Evolutionary conservation across 2,329 filamentous ascomycete species (phyloP), one percentile per base, ranked within the genome.

Genomic region (Cucurbitaria berberidis): DNA sequence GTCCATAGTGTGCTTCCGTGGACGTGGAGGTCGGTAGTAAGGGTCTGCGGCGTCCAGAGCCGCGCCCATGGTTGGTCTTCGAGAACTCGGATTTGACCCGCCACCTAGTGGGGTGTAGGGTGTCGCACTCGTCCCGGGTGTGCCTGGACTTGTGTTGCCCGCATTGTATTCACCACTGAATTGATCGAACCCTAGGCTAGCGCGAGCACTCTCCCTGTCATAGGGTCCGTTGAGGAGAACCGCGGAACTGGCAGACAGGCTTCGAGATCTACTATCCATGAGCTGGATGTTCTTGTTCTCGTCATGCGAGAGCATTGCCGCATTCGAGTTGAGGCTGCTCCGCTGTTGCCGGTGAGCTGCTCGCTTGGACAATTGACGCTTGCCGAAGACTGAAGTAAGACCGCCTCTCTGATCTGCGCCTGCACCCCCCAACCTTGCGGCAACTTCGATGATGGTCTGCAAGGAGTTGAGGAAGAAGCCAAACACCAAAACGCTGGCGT

Each of bases 401-500:
- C 92, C 93, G 68, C 95, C 93, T 71, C 91, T 82, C 45, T 77
- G 71, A 62, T 93, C 89, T 19, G 88, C 89, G 43, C 92, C 95
- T 27, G 90, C 93, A 32, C 93, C 93, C 22, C 89, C 84, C 67
- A 95, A 81, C 47, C 93, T 85, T 22, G 93, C 92, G 44, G 88
- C 80, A 8, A 99, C 91, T 74, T 99, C 95, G 35, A 97, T 84
- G 36, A 96, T 82, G 0, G 93, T 97, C 72, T 96, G 92, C 6
- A 96, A 73, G 1, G 95, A 89, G 70, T 96, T 96, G 35, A 99
- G 80, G 73, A 97, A 90, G 78, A 98, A 99, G 1, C 91, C 93
- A 65, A 98, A 90, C 3, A 96, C 82, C 19, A 99, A 78, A 0
- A 96, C 91, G 56, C 88, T 83, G 3, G 85, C 93, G 70, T 99